A percentile compares a stretch with the other conserved stretches of the same genome.
Conservation (phyloP, 2,329 filamentous ascomycete genomes). For the Intubia oerlemansii region DNA sequence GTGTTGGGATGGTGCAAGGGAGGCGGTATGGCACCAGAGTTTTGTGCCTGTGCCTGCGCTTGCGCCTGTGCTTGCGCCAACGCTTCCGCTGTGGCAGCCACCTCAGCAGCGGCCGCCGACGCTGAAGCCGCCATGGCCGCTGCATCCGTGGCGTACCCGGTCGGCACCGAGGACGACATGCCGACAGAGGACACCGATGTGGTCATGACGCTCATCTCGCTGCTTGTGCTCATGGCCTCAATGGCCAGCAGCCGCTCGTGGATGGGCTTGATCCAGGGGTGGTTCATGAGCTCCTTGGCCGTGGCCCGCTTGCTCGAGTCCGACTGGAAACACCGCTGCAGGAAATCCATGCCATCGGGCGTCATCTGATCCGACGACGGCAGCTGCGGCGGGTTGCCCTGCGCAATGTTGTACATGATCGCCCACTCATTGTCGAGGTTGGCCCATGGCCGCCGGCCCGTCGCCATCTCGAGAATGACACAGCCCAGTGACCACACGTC, state of each 20-base stretch:
- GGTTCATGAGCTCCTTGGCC: slow-evolving; percentile 75
- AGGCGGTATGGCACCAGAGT: too few species aligned
- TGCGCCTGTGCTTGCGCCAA: too few species aligned
- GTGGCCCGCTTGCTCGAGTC: slow-evolving; percentile 62
- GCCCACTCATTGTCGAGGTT: slow-evolving; percentile 97
- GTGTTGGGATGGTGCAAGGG: too few species aligned
- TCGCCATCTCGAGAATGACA: slow-evolving; percentile 94
- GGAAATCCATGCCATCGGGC: slow-evolving; percentile 65
- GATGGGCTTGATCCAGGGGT: slow-evolving; percentile 68
- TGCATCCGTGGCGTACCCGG: too few species aligned
- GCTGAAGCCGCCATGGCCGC: too few species aligned
- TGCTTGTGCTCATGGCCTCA: slow-evolving; percentile 40
- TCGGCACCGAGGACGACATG: too few species aligned
- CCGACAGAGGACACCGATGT: too few species aligned
- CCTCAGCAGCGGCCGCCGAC: too few species aligned
- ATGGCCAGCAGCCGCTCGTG: slow-evolving; percentile 43
- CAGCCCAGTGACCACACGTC: slow-evolving; percentile 96
- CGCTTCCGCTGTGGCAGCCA: too few species aligned
- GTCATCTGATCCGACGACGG: slow-evolving; percentile 70
- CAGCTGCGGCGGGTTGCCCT: slow-evolving; percentile 78
- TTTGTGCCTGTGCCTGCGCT: too few species aligned
- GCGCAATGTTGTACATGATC: slow-evolving; percentile 99
- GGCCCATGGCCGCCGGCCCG: slow-evolving; percentile 82
- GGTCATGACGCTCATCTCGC: too few species aligned
- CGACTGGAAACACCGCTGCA: slow-evolving; percentile 66